phyloP scores from a whole-genome alignment of 2,329 filamentous ascomycete genomes.

The Fusarium sp. region DNA sequence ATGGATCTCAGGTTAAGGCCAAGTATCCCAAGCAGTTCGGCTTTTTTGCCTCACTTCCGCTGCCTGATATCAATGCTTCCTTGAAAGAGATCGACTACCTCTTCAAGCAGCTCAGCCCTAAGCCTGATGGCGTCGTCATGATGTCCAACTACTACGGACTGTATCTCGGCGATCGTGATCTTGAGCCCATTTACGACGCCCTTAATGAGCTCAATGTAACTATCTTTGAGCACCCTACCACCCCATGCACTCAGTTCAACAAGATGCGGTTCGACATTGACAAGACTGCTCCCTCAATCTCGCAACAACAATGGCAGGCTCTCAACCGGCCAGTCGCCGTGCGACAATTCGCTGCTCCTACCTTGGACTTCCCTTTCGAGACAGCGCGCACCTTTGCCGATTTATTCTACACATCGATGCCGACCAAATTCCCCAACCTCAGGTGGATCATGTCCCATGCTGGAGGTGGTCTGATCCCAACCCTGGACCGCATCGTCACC shows the following conservation, averaged over 20 bases:
- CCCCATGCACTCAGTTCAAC: constrained; percentile 14
- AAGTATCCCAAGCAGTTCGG: constrained; percentile 9
- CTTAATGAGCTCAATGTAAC: constrained; percentile 3
- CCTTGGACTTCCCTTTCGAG: constrained; percentile 14
- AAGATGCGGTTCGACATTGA: not conserved
- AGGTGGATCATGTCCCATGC: constrained; percentile 42
- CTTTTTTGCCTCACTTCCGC: not conserved
- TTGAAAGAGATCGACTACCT: not conserved
- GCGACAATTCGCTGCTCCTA: constrained; percentile 6
- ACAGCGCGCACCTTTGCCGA: constrained; percentile 31
- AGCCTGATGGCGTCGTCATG: constrained; percentile 6
- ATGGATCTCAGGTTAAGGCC: not conserved
- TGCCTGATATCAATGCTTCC: constrained; percentile 5
- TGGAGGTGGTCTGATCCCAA: constrained; percentile 37
- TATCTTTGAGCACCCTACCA: constrained; percentile 18
- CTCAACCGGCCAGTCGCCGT: constrained; percentile 9
- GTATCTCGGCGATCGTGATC: constrained; percentile 3
- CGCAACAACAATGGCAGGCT: constrained; percentile 14
- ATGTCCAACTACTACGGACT: constrained; percentile 19
- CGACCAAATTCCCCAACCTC: constrained; percentile 32
- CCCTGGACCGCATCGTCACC: constrained; percentile 27
- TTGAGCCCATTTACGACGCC: not conserved
- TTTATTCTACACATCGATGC: constrained; percentile 30
- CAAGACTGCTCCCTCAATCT: not conserved
- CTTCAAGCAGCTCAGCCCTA: not conserved